Conservation (phyloP, 1,284 basidiomycete species). For the Cryptococcus depauperatus region DNA sequence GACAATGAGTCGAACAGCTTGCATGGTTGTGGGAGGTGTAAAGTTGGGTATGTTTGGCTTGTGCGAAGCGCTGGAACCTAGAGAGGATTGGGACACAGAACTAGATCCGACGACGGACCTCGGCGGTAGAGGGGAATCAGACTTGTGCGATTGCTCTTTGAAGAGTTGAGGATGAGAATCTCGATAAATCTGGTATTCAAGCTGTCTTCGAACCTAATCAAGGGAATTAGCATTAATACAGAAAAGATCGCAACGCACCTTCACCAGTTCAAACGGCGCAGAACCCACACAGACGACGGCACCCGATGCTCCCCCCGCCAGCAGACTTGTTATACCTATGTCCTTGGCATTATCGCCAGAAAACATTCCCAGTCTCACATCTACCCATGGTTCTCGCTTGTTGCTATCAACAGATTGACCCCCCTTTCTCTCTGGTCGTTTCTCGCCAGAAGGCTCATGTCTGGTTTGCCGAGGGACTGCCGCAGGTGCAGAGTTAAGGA, state of each 20-base stretch:
- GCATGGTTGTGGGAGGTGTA: conserved; percentile 36
- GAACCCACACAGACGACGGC: conserved; percentile 49
- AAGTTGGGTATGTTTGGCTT: conserved; percentile 8
- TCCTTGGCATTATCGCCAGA: conserved; percentile 50
- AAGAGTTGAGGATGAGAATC: conserved; percentile 34
- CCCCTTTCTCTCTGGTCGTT: not conserved
- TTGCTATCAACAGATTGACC: not conserved
- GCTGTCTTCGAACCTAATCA: conserved; percentile 69
- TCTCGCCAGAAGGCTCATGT: not conserved
- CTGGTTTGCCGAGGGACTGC: not conserved
- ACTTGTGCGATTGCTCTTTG: too few species aligned
- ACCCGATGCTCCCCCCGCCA: conserved; percentile 42
- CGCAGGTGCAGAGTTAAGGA: conserved; percentile 50
- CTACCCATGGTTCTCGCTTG: conserved; percentile 24
- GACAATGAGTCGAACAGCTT: conserved; percentile 37
- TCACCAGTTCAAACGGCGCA: conserved; percentile 91
- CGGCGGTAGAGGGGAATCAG: too few species aligned
- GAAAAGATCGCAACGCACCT: conserved; percentile 52
- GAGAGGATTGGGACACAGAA: conserved; percentile 8
- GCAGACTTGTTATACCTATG: conserved; percentile 54
- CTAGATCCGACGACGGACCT: too few species aligned
- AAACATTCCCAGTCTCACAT: conserved; percentile 29
- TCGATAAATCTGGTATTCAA: conserved; percentile 76
- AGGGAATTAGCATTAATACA: not conserved
- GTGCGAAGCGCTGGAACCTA: conserved; percentile 7